A percentile compares a stretch with the other conserved stretches of the same genome.
Evolutionary conservation across 495 filamentous ascomycete genomes (phyloP).

Genomic region (Neurospora sp.): DNA sequence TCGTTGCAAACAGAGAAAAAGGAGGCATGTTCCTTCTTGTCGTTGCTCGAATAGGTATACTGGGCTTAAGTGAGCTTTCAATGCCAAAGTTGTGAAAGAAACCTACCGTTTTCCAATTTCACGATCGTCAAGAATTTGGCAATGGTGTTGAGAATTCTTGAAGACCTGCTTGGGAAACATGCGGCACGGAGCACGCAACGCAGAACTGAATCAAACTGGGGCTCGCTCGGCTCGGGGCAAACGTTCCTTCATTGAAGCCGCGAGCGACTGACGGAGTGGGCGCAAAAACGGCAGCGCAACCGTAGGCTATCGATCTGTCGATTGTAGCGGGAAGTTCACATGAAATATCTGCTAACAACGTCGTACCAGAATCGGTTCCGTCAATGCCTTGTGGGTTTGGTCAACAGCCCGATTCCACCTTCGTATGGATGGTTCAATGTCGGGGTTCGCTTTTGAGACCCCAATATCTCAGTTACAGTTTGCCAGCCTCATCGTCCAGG

Average conservation of each 20-base stretch:
- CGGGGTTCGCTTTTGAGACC: not conserved
- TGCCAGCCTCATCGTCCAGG: not conserved
- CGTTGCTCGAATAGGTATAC: not conserved
- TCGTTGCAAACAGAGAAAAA: not conserved
- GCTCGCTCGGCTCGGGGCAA: not conserved
- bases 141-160: not conserved
- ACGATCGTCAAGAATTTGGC: not conserved
- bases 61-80: not conserved
- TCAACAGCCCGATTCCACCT: not conserved
- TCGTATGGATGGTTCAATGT: not conserved
- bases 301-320: not conserved
- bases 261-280: not conserved
- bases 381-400: not conserved
- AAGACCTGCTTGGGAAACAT: not conserved
- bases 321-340: not conserved
- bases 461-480: not conserved
- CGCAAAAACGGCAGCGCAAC: not conserved
- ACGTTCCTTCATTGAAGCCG: not conserved
- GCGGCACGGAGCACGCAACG: not conserved
- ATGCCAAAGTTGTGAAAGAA: not conserved
- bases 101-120: not conserved
- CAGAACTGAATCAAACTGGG: not conserved
- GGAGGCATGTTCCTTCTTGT: too few relatives aligned
- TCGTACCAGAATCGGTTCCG: not conserved
- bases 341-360: not conserved